Evolutionary conservation across 257 asterid species (phyloP).

Genomic region (Penstemon newberryi): DNA sequence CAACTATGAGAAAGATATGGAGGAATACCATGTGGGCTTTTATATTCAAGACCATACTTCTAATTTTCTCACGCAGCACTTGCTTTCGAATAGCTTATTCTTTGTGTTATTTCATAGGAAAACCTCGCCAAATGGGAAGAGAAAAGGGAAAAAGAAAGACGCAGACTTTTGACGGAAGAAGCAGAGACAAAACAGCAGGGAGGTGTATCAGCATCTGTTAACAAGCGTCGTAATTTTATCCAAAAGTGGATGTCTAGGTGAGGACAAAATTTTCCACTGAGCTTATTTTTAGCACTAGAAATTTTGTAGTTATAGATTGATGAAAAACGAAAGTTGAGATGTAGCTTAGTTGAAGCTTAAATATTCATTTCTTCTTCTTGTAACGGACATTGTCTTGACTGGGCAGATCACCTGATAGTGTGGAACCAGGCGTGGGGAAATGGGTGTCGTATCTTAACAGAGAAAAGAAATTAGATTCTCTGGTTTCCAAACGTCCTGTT

Average conservation of each 20-base stretch:
- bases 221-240: slow-evolving; percentile 53
- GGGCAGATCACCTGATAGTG: slow-evolving; percentile 46
- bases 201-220: slow-evolving; percentile 42
- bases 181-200: slow-evolving; percentile 74
- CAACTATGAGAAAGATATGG: slow-evolving; percentile 88
- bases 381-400: slow-evolving; percentile 31
- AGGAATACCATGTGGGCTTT: slow-evolving; percentile 70
- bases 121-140: slow-evolving; percentile 84
- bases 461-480: slow-evolving; percentile 74
- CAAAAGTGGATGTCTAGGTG: slow-evolving; percentile 79
- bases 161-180: slow-evolving; percentile 73
- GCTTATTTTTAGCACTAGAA: background rate
- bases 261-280: slow-evolving; percentile 23
- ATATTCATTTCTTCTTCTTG: slow-evolving; percentile 22
- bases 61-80: background rate
- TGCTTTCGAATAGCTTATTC: slow-evolving; percentile 26
- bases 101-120: slow-evolving; percentile 39
- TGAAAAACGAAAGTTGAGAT: background rate
- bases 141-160: slow-evolving; percentile 62
- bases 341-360: background rate
- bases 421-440: slow-evolving; percentile 93
- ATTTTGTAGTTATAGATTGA: background rate
- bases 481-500: slow-evolving; percentile 73
- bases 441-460: slow-evolving; percentile 98
- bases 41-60: slow-evolving; percentile 10